Evolutionary conservation across 768 basidiomycete species (phyloP), one percentile per base, ranked within the genome.

Genomic region (Suillus decipiens): DNA sequence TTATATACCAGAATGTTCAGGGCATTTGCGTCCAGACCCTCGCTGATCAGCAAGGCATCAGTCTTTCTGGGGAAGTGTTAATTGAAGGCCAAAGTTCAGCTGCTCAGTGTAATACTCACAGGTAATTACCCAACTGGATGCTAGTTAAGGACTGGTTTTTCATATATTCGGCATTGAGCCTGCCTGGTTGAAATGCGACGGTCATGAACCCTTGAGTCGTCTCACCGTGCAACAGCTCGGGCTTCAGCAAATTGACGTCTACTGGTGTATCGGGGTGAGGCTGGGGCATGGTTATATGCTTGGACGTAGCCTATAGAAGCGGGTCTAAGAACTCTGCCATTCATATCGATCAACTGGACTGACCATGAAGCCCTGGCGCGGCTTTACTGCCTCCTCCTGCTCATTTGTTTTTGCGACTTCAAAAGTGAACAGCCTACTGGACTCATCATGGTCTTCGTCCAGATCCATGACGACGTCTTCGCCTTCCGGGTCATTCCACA

Each of bases 391-490:
- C 66, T 86, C 86, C 59, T 84, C 84, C 64, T 86, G 82, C 56
- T 86, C 83, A n/a, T 79, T 79, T 5, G 81, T 84, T 69, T 86
- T 84, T 0, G 78, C 70, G 0, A 88, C 86, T 55, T 82, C 80
- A 61, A 84, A 88, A 0, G 78, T 79, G 67, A 82, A 84, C 60
- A 87, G 69, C 9, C 85, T 76, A 42, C 83, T 84, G 4, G 72
- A 75, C 15, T 78, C 76, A 11, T 81, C 79, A 4, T 82, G 74
- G 0, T 79, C 81, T 8, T 72, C 37, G 9, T 77, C 76, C 22
- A 70, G 63, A 0, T 63, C 60, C n/a, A 66, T 64, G 34, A 71
- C 60, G 3, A 66, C 62, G 10, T 76, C 53, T 1, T 70, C 71
- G 9, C 71, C 68, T 19, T 69, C 59, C 0, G 78, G 74, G 3